Evolutionary conservation across 768 basidiomycete species (phyloP).

Genomic region (Pisolithus orientalis): DNA sequence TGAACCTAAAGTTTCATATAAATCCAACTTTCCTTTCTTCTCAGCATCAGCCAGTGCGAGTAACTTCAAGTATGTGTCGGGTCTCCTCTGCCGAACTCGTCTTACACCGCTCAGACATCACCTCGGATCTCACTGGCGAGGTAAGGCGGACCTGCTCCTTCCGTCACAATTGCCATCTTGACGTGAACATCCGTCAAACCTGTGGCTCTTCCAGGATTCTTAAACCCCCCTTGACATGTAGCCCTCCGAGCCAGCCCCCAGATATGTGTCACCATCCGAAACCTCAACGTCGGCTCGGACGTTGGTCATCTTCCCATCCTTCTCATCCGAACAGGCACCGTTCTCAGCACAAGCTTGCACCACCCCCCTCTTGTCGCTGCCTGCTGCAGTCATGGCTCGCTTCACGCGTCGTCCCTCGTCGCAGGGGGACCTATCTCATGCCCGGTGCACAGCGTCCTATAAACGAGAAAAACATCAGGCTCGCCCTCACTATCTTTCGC

Average conservation of each 20-base stretch:
- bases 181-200: slow-evolving; percentile 28
- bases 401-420: slow-evolving; percentile 45
- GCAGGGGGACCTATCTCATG: slow-evolving; percentile 40
- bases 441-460: slow-evolving; percentile 70
- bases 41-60: slow-evolving; percentile 8
- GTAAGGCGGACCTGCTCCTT: slow-evolving; percentile 16
- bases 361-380: slow-evolving; percentile 11
- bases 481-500: slow-evolving; percentile 51
- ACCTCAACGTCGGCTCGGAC: slow-evolving; percentile 16
- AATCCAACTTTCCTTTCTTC: slow-evolving; percentile 12
- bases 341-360: neutral
- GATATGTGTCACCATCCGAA: slow-evolving; percentile 22
- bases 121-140: slow-evolving; percentile 28
- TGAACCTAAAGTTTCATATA: slow-evolving; percentile 29
- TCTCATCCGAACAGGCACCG: neutral
- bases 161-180: slow-evolving; percentile 15
- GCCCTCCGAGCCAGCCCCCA: slow-evolving; percentile 9
- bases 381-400: slow-evolving; percentile 49
- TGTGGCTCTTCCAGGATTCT: slow-evolving; percentile 22
- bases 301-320: slow-evolving; percentile 11
- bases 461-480: slow-evolving; percentile 45
- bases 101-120: slow-evolving; percentile 22
- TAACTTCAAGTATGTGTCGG: slow-evolving; percentile 18
- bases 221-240: slow-evolving; percentile 20
- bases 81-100: slow-evolving; percentile 29